Evolutionary conservation across 352 stramenopile genomes (phyloP).

Genomic region (Peronospora belbahrii): DNA sequence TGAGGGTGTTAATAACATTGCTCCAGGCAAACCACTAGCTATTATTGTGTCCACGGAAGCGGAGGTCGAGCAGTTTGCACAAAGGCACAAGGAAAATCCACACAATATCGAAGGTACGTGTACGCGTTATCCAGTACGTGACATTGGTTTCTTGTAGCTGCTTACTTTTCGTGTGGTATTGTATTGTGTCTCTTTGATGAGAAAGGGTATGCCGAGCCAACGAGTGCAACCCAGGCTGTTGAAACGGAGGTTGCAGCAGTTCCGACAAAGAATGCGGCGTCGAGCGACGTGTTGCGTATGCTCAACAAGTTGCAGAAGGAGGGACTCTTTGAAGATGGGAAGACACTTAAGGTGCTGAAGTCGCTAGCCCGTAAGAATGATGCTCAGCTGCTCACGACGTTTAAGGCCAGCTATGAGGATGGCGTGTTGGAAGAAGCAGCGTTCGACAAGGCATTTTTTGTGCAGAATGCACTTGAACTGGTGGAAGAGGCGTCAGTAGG

Average conservation of each 20-base stretch:
- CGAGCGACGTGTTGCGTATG: slow-evolving; percentile 60
- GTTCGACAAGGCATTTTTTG: slow-evolving; percentile 80
- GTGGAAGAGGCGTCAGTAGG: slow-evolving; percentile 51
- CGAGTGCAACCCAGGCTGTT: slow-evolving; percentile 3
- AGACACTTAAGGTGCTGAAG: slow-evolving; percentile 71
- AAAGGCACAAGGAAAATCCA: slow-evolving; percentile 45
- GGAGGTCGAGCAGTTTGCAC: slow-evolving; percentile 57
- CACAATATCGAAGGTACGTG: slow-evolving; percentile 61
- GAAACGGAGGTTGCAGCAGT: slow-evolving; percentile 12
- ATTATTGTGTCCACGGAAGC: slow-evolving; percentile 63
- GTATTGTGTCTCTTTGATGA: background rate
- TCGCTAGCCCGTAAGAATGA: slow-evolving; percentile 82
- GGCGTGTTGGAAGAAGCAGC: slow-evolving; percentile 38
- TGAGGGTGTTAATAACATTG: slow-evolving; percentile 44
- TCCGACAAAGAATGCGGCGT: slow-evolving; percentile 32
- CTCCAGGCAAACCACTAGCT: slow-evolving; percentile 58
- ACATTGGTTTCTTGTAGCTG: background rate
- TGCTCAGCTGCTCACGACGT: slow-evolving; percentile 66
- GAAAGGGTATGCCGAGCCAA: slow-evolving; percentile 33
- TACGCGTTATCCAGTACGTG: background rate
- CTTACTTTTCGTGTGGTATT: background rate
- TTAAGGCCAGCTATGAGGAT: slow-evolving; percentile 64
- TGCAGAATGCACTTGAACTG: slow-evolving; percentile 75
- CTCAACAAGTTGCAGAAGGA: slow-evolving; percentile 80
- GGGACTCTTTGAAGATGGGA: slow-evolving; percentile 56